A percentile compares a stretch with the other conserved stretches of the same genome.
phyloP scores from a whole-genome alignment of 805 yeast genomes.

The Metschnikowia similis region DNA sequence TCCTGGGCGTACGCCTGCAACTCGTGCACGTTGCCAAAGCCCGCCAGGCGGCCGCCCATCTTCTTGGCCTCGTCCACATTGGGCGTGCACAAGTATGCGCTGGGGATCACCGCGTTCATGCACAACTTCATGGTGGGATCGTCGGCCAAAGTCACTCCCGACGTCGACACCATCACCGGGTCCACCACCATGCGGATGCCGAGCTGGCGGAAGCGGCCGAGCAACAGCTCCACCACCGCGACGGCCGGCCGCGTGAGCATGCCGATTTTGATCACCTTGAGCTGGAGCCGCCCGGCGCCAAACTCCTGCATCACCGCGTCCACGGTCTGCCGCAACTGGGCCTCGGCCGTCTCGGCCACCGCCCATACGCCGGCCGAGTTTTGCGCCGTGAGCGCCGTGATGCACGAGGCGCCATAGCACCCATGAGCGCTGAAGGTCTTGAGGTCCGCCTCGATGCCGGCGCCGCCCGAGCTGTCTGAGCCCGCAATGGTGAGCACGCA shows the following conservation, averaged over 20 bases:
- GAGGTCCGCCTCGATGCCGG: constrained; percentile 86
- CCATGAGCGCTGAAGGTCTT: constrained; percentile 73
- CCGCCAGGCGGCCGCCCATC: constrained; percentile 1
- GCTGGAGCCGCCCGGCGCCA: constrained; percentile 30
- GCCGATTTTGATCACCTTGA: constrained; percentile 72
- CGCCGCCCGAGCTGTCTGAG: constrained; percentile 85
- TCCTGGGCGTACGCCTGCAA: constrained; percentile 19
- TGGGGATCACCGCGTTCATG: constrained; percentile 42
- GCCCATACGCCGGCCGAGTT: constrained; percentile 52
- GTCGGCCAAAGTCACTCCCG: constrained; percentile 60
- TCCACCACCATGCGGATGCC: constrained; percentile 55
- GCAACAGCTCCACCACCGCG: constrained; percentile 36
- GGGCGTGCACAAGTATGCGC: constrained; percentile 68
- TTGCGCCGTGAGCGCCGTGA: constrained; percentile 78
- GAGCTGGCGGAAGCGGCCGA: constrained; percentile 26
- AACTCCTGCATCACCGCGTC: constrained; percentile 57
- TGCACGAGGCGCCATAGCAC: constrained; percentile 73
- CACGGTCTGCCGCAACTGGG: constrained; percentile 46
- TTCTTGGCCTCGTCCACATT: constrained; percentile 61
- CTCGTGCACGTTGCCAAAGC: constrained; percentile 34
- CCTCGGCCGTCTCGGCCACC: constrained; percentile 39
- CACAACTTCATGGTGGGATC: constrained; percentile 42
- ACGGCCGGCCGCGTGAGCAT: constrained; percentile 61
- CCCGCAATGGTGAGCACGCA: constrained; percentile 52
- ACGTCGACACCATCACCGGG: constrained; percentile 81